These are phyloP conservation scores for Carex littledalei DNA, from an alignment of 176 grass and related monocot species.

Conservation along the genomic window DNA sequence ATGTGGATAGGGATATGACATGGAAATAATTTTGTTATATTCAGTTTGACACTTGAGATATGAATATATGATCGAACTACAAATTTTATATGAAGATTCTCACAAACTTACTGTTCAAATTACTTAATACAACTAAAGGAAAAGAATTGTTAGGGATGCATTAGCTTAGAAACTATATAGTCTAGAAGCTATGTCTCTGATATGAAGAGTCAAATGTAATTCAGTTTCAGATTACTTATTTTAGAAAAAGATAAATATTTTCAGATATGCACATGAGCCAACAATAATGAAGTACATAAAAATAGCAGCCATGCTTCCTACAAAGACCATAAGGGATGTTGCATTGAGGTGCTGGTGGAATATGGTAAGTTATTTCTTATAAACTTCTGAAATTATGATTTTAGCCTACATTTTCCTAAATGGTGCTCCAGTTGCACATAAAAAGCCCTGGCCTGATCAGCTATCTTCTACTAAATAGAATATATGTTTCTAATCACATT, in stretches of 20 bases:
- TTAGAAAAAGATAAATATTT: conserved; percentile 6
- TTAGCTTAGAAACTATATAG: background rate
- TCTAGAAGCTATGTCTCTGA: conserved; percentile 6
- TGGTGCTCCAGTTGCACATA: background rate
- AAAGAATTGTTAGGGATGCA: background rate
- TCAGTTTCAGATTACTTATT: conserved; percentile 15
- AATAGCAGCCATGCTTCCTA: conserved; percentile 81
- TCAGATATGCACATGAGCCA: conserved; percentile 67
- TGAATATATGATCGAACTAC: background rate
- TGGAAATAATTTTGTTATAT: conserved; percentile 11
- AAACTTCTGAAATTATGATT: background rate
- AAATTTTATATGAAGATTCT: no score
- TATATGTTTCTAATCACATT: background rate
- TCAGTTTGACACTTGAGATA: background rate
- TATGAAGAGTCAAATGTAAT: conserved; percentile 6
- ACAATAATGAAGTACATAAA: conserved; percentile 99
- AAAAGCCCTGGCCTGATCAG: background rate
- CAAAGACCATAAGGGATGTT: conserved; percentile 90
- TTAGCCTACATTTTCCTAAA: background rate
- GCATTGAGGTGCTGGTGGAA: conserved; percentile 77
- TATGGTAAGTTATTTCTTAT: conserved; percentile 55
- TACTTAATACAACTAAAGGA: no score
- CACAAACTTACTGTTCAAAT: no score
- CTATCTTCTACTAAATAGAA: background rate
- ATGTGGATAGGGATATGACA: conserved; percentile 6